A percentile compares a stretch with the other conserved stretches of the same genome.
Conservation (phyloP, 2,329 filamentous ascomycete species). For the Zymoseptoria passerinii region DNA sequence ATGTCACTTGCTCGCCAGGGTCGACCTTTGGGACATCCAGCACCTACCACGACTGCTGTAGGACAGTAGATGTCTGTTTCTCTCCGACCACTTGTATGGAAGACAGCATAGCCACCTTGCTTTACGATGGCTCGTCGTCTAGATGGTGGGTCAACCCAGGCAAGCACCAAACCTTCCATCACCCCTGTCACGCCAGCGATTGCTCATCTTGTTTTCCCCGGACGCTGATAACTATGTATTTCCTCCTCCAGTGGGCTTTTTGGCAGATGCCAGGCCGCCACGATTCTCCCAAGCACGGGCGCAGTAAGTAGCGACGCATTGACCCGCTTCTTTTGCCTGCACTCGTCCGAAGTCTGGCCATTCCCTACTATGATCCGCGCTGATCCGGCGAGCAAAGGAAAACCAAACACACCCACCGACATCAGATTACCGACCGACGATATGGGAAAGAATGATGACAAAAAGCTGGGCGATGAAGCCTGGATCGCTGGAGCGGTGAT, state of each 20-base stretch:
- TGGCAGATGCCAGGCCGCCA: background rate
- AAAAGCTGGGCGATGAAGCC: background rate
- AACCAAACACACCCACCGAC: background rate
- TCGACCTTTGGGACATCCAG: background rate
- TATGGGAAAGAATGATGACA: background rate
- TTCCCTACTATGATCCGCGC: background rate
- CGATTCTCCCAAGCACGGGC: background rate
- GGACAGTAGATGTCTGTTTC: background rate
- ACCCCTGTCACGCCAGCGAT: background rate
- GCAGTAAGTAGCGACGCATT: background rate
- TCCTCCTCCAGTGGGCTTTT: background rate
- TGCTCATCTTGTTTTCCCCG: background rate
- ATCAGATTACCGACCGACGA: background rate
- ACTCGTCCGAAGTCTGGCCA: background rate
- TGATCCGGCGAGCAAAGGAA: background rate
- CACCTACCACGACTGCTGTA: background rate
- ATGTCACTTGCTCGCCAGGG: background rate
- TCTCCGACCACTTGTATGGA: background rate
- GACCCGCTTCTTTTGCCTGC: background rate
- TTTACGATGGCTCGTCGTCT: background rate
- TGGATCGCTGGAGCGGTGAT: background rate
- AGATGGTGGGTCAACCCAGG: background rate
- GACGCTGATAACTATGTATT: background rate
- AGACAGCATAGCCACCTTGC: background rate
- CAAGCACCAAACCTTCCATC: background rate